Conservation (phyloP, 129 eudicot genomes). For the Oenanthe sinensis region DNA sequence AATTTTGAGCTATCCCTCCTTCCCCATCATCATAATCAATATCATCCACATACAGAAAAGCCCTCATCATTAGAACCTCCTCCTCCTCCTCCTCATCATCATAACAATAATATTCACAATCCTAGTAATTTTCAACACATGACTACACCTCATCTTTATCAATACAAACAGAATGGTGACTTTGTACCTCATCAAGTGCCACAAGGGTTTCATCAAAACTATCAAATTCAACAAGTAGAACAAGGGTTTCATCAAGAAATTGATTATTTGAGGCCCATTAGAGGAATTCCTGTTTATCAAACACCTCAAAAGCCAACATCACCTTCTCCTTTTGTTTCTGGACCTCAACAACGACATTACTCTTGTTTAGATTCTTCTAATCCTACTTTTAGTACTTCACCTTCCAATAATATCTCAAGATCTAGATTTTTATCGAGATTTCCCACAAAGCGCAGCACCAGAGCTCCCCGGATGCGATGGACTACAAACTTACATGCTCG, state of each 20-base stretch:
- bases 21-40: conserved; percentile 1
- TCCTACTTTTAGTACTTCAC: conserved; percentile 17
- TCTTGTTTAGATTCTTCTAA: conserved; percentile 23
- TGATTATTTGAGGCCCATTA: conserved; percentile 58
- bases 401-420: conserved; percentile 2
- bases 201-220: conserved; percentile 24
- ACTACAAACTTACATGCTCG: conserved; percentile 82
- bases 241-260: conserved; percentile 20
- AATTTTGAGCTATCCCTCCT: conserved; percentile 15
- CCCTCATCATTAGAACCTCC: conserved; percentile 12
- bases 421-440: conserved; percentile 56
- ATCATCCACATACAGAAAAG: neutral
- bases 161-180: neutral
- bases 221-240: conserved; percentile 20
- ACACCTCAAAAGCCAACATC: conserved; percentile 25
- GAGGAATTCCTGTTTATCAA: conserved; percentile 84
- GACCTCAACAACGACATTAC: conserved; percentile 21
- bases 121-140: neutral
- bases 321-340: conserved; percentile 19
- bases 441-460: conserved; percentile 55
- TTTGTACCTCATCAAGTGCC: conserved; percentile 7
- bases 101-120: neutral
- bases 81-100: neutral
- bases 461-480: conserved; percentile 99
- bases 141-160: neutral